Base-by-base conservation (phyloP, 2,329 filamentous ascomycete genomes). In the Aspergillus glaucus region DNA sequence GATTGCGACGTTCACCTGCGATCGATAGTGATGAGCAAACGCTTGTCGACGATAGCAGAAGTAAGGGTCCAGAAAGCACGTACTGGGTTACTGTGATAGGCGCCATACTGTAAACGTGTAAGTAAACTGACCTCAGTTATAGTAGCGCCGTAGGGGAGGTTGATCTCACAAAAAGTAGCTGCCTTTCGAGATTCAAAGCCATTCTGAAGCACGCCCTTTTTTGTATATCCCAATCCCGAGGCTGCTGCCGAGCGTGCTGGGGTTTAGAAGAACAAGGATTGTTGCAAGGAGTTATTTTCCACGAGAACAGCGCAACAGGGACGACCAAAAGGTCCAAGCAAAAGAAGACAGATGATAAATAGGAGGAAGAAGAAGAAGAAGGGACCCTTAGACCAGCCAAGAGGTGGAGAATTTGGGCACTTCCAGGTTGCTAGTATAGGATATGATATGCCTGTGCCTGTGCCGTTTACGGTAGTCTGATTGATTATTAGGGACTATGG, bases 21-120 rank as follows among this genome's bases (percentile, higher is more conserved):
- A 51, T 43, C 44, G 40, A 48, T 17, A 15, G 19, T 52, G 34
- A 12, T 30, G 26, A 30, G 26, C 26, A 30, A 54, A 52, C 22
- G 24, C 51, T 52, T 56, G 64, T 53, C 34, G 17, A 37, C 6
- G 7, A 19, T n/a, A 37, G 55, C 19, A 44, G 46, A 50, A 28
- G 55, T 54, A 47, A 22, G 42, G 45, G 40, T 43, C 21, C 32
- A 48, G 42, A 52, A 47, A 49, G 36, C 30, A 52, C 70, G 49
- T 74, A 85, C 81, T 50, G 79, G 74, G 62, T 85, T 76, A 62
- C 82, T 79, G 62, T 85, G 82, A 62, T 85, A 85, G 55, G 80
- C 74, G 56, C 82, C 82, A 74, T 85, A 85, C 82, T 85, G 56
- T 44, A 36, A 45, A 55, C 46, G 43, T 58, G 52, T 47, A 28